These are phyloP conservation scores for Apiospora arundinis DNA, from an alignment of 2,329 filamentous ascomycete species.

Conservation along the genomic window DNA sequence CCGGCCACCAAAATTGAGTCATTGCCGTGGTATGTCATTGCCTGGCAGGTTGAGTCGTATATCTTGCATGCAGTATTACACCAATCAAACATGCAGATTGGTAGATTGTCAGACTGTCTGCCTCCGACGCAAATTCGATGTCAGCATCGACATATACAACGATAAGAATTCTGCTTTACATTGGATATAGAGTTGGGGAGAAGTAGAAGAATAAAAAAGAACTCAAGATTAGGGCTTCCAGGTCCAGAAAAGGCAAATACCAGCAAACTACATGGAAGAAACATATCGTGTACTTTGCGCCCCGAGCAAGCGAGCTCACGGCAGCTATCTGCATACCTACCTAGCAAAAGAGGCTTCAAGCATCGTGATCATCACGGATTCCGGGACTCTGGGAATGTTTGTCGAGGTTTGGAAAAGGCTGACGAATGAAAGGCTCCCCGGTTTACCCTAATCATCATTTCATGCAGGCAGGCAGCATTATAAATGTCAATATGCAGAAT, in stretches of 20 bases:
- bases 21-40: neutral
- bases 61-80: neutral
- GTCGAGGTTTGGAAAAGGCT: neutral
- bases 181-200: too few species aligned
- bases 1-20: neutral
- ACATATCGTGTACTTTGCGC: neutral
- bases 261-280: neutral
- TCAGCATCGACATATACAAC: neutral
- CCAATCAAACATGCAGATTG: neutral
- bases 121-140: neutral
- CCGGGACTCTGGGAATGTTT: neutral
- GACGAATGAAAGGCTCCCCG: neutral
- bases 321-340: neutral
- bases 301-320: neutral
- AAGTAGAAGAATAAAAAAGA: neutral
- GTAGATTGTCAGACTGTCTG: neutral
- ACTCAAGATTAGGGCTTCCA: neutral
- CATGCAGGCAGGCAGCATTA: too few species aligned
- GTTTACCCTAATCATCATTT: too few species aligned
- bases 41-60: neutral
- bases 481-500: neutral
- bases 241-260: neutral
- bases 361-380: neutral
- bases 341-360: neutral
- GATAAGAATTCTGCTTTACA: neutral